These are phyloP conservation scores for Xylaria sp. DNA, from an alignment of 2,329 filamentous ascomycete genomes.

Conservation along the genomic window DNA sequence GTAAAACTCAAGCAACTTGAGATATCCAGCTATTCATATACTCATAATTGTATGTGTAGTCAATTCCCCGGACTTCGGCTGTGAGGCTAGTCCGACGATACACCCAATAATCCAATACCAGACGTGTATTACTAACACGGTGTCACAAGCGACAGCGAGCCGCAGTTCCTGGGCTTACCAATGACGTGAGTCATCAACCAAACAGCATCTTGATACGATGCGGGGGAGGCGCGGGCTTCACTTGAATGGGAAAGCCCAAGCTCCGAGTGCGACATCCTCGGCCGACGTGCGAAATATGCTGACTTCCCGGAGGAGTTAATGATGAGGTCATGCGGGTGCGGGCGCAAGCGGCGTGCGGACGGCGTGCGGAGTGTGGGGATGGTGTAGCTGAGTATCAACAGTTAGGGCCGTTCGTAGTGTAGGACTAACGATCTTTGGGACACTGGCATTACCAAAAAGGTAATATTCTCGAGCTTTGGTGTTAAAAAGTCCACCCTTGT, in stretches of 20 bases:
- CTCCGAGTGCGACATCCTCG: slow-evolving; percentile 11
- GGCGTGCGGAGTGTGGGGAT: neutral
- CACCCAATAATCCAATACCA: neutral
- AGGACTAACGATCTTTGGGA: neutral
- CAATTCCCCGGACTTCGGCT: slow-evolving; percentile 9
- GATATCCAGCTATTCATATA: slow-evolving; percentile 1
- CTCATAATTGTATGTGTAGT: neutral
- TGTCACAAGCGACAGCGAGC: neutral
- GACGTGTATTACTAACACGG: slow-evolving; percentile 5
- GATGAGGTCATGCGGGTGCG: slow-evolving; percentile 4
- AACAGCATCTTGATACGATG: slow-evolving; percentile 3
- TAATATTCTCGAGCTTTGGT: too few relatives aligned
- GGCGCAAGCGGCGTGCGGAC: slow-evolving; percentile 1
- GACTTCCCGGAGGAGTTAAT: neutral
- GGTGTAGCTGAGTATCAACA: neutral
- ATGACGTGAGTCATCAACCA: neutral
- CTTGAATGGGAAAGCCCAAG: neutral
- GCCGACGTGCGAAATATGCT: neutral
- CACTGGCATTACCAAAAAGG: too few relatives aligned
- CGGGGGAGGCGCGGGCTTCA: neutral
- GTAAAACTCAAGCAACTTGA: neutral
- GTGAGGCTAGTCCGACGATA: neutral
- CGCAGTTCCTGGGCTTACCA: slow-evolving; percentile 11
- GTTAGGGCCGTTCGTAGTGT: neutral
- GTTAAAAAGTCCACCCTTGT: neutral